Evolutionary conservation across 2,329 filamentous ascomycete genomes (phyloP).

Genomic region (Aspergillus sp.): DNA sequence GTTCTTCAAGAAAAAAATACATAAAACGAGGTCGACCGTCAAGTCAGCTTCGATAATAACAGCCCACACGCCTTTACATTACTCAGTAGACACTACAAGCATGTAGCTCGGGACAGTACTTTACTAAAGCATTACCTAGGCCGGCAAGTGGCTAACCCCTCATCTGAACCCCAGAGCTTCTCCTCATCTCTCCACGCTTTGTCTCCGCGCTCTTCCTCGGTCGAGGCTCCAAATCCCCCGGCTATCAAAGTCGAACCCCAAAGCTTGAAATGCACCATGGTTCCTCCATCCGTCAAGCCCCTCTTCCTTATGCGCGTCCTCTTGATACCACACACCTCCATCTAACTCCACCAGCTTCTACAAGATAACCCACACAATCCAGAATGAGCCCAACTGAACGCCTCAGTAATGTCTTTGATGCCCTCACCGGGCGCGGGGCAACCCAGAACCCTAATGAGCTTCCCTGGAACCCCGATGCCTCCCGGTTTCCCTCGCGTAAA

Average conservation of each 20-base stretch:
- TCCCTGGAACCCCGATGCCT: constrained; percentile 56
- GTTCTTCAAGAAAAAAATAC: constrained; percentile 6
- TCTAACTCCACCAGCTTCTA: not conserved
- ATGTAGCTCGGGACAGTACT: not conserved
- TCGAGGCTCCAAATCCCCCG: not conserved
- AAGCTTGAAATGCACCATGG: not conserved
- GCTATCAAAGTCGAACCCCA: not conserved
- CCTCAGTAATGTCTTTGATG: not conserved
- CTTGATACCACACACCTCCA: not conserved
- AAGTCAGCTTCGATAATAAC: not conserved
- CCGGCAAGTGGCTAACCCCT: not conserved
- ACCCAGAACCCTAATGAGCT: constrained; percentile 34
- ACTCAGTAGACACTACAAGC: not conserved
- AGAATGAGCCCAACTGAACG: constrained; percentile 1
- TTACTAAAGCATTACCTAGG: not conserved
- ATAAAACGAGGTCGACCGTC: constrained; percentile 8
- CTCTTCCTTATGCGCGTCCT: not conserved
- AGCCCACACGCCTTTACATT: not conserved
- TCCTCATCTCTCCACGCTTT: not conserved
- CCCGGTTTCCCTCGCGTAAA: constrained; percentile 53
- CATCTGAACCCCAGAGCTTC: not conserved
- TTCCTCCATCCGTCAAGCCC: not conserved
- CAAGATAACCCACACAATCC: not conserved
- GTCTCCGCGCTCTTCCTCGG: not conserved
- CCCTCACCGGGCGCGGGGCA: constrained; percentile 13